A percentile compares a stretch with the other conserved stretches of the same genome.
Conservation (phyloP, 1,284 basidiomycete species). For the Cutaneotrichosporon cyanovorans region DNA sequence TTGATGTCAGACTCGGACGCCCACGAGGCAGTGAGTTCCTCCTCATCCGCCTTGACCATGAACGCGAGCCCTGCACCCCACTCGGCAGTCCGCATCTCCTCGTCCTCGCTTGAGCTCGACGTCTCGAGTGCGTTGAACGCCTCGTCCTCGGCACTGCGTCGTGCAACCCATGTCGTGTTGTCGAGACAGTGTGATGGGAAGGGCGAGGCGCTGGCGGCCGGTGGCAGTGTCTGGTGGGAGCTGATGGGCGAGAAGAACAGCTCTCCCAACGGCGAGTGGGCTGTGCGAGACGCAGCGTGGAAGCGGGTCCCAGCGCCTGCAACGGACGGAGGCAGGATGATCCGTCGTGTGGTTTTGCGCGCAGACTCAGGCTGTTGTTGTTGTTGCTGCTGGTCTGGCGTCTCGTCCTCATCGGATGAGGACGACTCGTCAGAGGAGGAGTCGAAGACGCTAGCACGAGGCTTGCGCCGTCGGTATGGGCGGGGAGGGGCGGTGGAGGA, state of each 20-base stretch:
- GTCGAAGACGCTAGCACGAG: constrained; percentile 19
- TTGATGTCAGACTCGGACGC: constrained; percentile 30
- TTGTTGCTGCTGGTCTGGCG: constrained; percentile 8
- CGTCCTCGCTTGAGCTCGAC: constrained; percentile 33
- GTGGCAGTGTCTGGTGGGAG: constrained; percentile 10
- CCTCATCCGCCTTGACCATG: constrained; percentile 26
- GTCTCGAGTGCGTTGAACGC: constrained; percentile 25
- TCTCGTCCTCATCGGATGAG: constrained; percentile 36
- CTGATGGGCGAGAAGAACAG: constrained; percentile 27
- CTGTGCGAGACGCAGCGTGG: constrained; percentile 2
- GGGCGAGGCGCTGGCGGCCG: constrained; percentile 24
- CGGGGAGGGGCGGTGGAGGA: neutral
- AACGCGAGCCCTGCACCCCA: constrained; percentile 33
- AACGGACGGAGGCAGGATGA: constrained; percentile 11
- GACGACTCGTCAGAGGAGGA: constrained; percentile 30
- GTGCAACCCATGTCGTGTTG: constrained; percentile 39
- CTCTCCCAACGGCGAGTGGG: constrained; percentile 26
- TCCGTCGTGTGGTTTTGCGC: constrained; percentile 4
- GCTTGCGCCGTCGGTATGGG: neutral
- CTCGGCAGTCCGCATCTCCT: constrained; percentile 34
- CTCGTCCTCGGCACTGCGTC: constrained; percentile 18
- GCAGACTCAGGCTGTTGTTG: constrained; percentile 2
- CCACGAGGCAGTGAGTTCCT: constrained; percentile 19
- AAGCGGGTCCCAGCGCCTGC: constrained; percentile 6
- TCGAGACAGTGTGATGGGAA: constrained; percentile 43